A percentile compares a stretch with the other conserved stretches of the same genome.
Conservation (phyloP, 805 yeast genomes). For the Candida argentea region DNA sequence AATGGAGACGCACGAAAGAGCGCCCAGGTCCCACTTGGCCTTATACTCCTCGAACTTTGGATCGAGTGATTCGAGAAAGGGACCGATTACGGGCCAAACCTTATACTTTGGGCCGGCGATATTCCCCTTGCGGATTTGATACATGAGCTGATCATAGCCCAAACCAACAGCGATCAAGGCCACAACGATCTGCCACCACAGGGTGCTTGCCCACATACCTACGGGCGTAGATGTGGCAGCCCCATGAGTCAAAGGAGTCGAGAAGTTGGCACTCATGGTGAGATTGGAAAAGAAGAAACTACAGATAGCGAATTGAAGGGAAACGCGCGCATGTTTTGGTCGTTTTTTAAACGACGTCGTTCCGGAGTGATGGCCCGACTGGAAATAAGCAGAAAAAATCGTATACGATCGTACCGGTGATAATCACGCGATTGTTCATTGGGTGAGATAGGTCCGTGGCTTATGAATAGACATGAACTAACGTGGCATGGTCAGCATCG, state of each 20-base stretch:
- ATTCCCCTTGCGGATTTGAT: constrained; percentile 70
- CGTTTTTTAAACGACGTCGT: too few relatives aligned
- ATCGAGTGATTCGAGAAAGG: constrained; percentile 86
- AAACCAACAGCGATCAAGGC: constrained; percentile 39
- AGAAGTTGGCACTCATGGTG: constrained; percentile 1
- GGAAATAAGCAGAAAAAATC: too few relatives aligned
- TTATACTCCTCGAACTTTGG: constrained; percentile 92
- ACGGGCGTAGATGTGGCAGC: too few relatives aligned
- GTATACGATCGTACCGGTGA: too few relatives aligned
- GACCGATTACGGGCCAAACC: constrained; percentile 93
- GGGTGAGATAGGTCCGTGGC: too few relatives aligned
- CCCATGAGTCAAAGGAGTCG: constrained; percentile 2
- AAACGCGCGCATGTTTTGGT: too few relatives aligned
- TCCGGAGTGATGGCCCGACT: too few relatives aligned
- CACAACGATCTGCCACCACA: constrained; percentile 46
- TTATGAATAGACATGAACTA: too few relatives aligned
- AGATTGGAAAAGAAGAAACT: too few relatives aligned
- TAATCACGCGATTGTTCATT: too few relatives aligned
- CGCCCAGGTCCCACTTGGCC: constrained; percentile 93
- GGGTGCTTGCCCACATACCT: constrained; percentile 16
- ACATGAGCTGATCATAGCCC: constrained; percentile 67
- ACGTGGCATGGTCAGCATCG: too few relatives aligned
- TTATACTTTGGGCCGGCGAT: constrained; percentile 88
- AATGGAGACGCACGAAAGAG: constrained; percentile 90
- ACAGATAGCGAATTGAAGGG: too few relatives aligned